These are phyloP conservation scores for Eucalyptus cloeziana DNA, from an alignment of 345 rosid genomes.

Conservation along the genomic window DNA sequence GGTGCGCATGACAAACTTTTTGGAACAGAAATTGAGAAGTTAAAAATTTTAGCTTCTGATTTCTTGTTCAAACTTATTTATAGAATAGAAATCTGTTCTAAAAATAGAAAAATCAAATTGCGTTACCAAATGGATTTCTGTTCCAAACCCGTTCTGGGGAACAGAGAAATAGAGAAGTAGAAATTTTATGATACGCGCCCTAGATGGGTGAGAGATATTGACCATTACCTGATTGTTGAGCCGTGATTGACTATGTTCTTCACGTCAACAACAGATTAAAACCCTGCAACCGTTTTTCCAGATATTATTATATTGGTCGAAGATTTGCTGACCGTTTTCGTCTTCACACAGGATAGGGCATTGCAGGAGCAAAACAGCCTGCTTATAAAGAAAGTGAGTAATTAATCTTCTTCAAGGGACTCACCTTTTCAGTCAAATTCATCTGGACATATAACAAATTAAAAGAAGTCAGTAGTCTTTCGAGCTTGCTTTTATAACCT, in stretches of 20 bases:
- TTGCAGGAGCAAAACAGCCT: slow-evolving; percentile 15
- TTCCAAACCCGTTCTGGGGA: no score
- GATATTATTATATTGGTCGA: no score
- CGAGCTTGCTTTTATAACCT: not conserved
- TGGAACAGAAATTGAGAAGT: no score
- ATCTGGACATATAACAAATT: not conserved
- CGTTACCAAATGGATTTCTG: no score
- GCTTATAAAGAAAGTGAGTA: slow-evolving; percentile 6
- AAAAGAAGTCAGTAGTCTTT: not conserved
- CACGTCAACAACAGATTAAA: not conserved
- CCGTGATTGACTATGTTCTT: not conserved
- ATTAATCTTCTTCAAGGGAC: not conserved
- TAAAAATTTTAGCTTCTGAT: no score
- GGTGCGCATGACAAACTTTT: no score
- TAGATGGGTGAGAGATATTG: not conserved
- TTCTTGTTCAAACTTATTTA: no score
- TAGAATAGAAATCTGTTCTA: no score
- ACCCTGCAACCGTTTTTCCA: not conserved
- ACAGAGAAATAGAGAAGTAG: no score
- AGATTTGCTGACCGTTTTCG: not conserved
- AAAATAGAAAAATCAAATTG: no score
- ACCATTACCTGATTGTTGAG: not conserved
- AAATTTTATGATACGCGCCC: no score
- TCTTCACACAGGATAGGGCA: slow-evolving; percentile 6
- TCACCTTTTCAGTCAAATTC: not conserved